Evolutionary conservation across 495 filamentous ascomycete species (phyloP).

Genomic region (Pyrenula aspistea): DNA sequence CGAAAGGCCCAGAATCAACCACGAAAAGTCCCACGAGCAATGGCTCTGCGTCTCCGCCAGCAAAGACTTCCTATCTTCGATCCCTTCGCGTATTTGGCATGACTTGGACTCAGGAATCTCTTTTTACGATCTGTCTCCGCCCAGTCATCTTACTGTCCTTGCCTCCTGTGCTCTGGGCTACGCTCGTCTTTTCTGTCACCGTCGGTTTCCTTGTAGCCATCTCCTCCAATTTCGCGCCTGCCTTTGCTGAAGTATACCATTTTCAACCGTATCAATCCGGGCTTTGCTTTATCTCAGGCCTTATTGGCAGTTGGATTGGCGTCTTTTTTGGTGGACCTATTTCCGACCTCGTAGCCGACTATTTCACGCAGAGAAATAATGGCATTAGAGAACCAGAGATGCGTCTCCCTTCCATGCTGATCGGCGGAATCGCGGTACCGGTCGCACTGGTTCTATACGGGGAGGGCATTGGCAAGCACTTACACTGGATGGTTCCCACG

Average conservation of each 20-base stretch:
- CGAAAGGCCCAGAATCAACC: neutral
- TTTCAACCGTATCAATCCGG: constrained; percentile 37
- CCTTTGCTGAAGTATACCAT: constrained; percentile 29
- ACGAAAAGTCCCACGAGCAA: neutral
- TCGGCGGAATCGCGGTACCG: constrained; percentile 30
- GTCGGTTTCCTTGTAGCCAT: constrained; percentile 43
- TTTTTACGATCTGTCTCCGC: constrained; percentile 33
- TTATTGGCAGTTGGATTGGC: constrained; percentile 35
- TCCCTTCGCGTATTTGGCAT: constrained; percentile 24
- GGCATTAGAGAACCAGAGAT: constrained; percentile 45
- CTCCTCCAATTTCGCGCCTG: constrained; percentile 34
- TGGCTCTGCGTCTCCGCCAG: neutral
- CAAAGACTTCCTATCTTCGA: constrained; percentile 17
- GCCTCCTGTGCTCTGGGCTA: constrained; percentile 37
- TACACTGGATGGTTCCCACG: constrained; percentile 44
- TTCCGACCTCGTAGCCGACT: constrained; percentile 37
- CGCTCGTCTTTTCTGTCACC: constrained; percentile 34
- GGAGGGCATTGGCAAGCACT: constrained; percentile 31
- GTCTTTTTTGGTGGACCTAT: constrained; percentile 35
- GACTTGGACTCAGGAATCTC: constrained; percentile 27
- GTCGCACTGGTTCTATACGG: constrained; percentile 37
- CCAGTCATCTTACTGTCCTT: constrained; percentile 33
- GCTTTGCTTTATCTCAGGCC: constrained; percentile 33
- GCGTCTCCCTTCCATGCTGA: constrained; percentile 33
- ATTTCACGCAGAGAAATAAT: constrained; percentile 34